Percentiles rank a stretch among this genome's conserved stretches.
Conservation (phyloP, 2,329 filamentous ascomycete genomes). For the Aureobasidium zeae region DNA sequence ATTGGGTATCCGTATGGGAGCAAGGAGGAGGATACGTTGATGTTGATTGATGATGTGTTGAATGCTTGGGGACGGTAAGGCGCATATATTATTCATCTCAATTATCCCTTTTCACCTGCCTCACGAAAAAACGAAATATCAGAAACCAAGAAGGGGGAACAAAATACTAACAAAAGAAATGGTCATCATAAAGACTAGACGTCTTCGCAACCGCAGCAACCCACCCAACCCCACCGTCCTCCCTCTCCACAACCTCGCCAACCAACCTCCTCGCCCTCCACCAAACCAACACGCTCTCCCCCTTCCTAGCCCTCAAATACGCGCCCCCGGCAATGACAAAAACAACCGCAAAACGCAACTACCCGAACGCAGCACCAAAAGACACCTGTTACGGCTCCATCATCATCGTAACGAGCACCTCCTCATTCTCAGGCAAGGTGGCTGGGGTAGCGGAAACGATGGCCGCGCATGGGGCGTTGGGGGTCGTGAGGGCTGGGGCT, state of each 20-base stretch:
- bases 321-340: conserved; percentile 56
- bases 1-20: conserved; percentile 53
- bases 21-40: conserved; percentile 51
- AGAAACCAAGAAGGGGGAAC: too few species aligned
- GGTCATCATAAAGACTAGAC: conserved; percentile 41
- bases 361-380: conserved; percentile 54
- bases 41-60: conserved; percentile 53
- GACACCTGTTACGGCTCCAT: conserved; percentile 52
- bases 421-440: conserved; percentile 48
- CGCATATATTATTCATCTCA: too few species aligned
- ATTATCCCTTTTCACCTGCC: background rate
- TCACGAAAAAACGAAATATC: too few species aligned
- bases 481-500: conserved; percentile 51
- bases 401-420: conserved; percentile 51
- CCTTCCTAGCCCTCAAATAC: conserved; percentile 57
- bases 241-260: conserved; percentile 48
- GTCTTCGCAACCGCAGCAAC: conserved; percentile 53
- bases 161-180: too few species aligned
- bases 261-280: conserved; percentile 49
- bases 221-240: conserved; percentile 49
- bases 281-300: conserved; percentile 52
- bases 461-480: conserved; percentile 50
- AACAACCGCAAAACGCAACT: conserved; percentile 44
- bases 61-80: conserved; percentile 45
- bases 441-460: conserved; percentile 56